Base-by-base conservation (phyloP, 805 yeast species). In the Candida coquimbonensis region DNA sequence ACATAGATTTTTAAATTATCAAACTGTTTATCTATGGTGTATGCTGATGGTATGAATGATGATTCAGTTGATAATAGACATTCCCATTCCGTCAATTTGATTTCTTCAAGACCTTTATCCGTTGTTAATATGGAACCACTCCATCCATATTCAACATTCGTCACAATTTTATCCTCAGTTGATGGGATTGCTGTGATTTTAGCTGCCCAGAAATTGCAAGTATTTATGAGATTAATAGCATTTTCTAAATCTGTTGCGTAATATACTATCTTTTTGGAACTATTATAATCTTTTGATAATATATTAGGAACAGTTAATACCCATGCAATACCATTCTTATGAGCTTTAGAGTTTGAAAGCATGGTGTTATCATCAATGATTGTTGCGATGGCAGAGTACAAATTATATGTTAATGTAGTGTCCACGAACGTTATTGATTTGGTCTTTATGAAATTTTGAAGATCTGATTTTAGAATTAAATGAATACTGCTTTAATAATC, bases 141-240 rank as follows among this genome's bases (percentile, higher is more conserved):
- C 96, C 96, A 88, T 3, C 96, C 96, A 59, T 79, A 88, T 60
- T 89, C 95, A 48, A 81, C 75, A 44, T 70, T 75, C 7, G 91
- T 81, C 2, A 88, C 80, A 31, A 86, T 72, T 50, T 83, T 80
- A 45, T 80, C 83, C 55, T 81, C 85, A 0, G 80, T 49, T 31
- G 69, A 72, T 4, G 96, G 96, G 19, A 87, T 81, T 14, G 89
- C 83, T 7, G 95, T 83, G 34, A 85, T 75, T 52, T 93, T 75
- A 2, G 91, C 86, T 3, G 95, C 87, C 96, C 96, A 89, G 61
- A 86, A 89, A 62, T 88, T 89, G 64, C 93, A 81, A 6, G 91
- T 79, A 53, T 82, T 77, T 16, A 85, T 78, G 62, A 77, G 87
- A 57, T 80, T 84, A 38, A 67, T 65, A 0, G 96, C 93, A 48